phyloP scores from a whole-genome alignment of 2,329 filamentous ascomycete genomes.

The Ophiostoma pallidulum region DNA sequence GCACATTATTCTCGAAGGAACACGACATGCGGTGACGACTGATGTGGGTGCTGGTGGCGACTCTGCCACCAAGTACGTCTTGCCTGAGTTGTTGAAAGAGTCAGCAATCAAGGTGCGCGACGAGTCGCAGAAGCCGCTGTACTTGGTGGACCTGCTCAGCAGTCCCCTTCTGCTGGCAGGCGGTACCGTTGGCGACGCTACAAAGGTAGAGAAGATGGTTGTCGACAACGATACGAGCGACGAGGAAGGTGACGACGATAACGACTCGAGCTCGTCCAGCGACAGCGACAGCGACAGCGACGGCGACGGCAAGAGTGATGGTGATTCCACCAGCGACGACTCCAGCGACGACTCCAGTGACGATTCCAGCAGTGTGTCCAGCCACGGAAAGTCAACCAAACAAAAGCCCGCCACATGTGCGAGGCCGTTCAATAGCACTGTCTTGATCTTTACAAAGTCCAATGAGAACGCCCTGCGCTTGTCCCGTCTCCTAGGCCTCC shows the following conservation, averaged over 20 bases:
- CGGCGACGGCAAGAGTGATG: slow-evolving; percentile 14
- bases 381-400: neutral
- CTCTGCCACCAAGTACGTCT: slow-evolving; percentile 32
- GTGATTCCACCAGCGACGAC: slow-evolving; percentile 10
- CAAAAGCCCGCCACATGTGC: neutral
- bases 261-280: neutral
- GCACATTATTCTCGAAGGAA: slow-evolving; percentile 63
- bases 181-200: neutral
- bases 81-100: slow-evolving; percentile 58
- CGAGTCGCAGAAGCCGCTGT: slow-evolving; percentile 66
- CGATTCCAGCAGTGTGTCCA: neutral
- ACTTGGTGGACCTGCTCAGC: slow-evolving; percentile 67
- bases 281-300: neutral
- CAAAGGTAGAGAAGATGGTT: no score
- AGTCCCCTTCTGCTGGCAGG: slow-evolving; percentile 39
- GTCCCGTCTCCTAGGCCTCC: slow-evolving; percentile 63
- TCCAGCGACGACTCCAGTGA: slow-evolving; percentile 18
- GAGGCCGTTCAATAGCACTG: slow-evolving; percentile 30
- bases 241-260: neutral
- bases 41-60: neutral
- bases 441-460: slow-evolving; percentile 82
- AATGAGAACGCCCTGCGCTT: slow-evolving; percentile 83
- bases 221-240: neutral
- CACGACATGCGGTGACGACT: slow-evolving; percentile 11
- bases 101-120: slow-evolving; percentile 59